A percentile compares a stretch with the other conserved stretches of the same genome.
phyloP scores from a whole-genome alignment of 306 rosid genomes.

The apple (Malus domestica) region ASM211411v1 NC_041798.1:39178001-39178500 shows the following conservation, averaged over 20 bases:
- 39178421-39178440: slow-evolving; percentile 69
- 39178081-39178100: slow-evolving; percentile 82
- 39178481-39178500: slow-evolving; percentile 51
- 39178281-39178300: slow-evolving; percentile 91
- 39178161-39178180: slow-evolving; percentile 62
- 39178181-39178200: slow-evolving; percentile 85
- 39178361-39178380: slow-evolving; percentile 93
- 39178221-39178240: slow-evolving; percentile 96
- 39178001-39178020: slow-evolving; percentile 90
- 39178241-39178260: slow-evolving; percentile 99
- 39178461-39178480: slow-evolving; percentile 96
- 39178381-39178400: slow-evolving; percentile 86
- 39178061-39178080: slow-evolving; percentile 82
- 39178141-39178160: slow-evolving; percentile 79
- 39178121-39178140: slow-evolving; percentile 92
- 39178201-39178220: slow-evolving; percentile 98
- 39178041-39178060: slow-evolving; percentile 73
- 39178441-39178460: slow-evolving; percentile 97
- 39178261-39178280: slow-evolving; percentile 99
- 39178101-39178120: slow-evolving; percentile 98
- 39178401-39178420: slow-evolving; percentile 80
- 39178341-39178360: slow-evolving; percentile 98
- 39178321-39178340: slow-evolving; percentile 96
- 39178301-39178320: slow-evolving; percentile 91
- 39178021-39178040: slow-evolving; percentile 99